phyloP scores from a whole-genome alignment of 345 rosid species.

The Murraya koenigii region DNA sequence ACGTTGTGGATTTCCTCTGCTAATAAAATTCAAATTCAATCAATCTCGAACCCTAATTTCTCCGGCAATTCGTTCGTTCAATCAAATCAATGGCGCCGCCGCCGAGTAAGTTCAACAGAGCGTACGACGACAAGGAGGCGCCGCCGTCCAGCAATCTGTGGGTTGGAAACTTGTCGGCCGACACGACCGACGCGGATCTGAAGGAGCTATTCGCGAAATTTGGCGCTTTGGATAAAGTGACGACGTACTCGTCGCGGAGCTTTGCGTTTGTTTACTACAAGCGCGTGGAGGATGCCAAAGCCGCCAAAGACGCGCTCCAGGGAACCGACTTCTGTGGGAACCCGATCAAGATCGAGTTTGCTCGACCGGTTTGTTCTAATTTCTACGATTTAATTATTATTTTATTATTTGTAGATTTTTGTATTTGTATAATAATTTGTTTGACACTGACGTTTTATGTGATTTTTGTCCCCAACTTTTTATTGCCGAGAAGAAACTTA shows the following conservation, averaged over 20 bases:
- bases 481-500: too few species aligned
- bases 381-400: constrained; percentile 32
- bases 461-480: neutral
- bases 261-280: constrained; percentile 77
- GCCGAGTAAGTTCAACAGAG: constrained; percentile 31
- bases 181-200: constrained; percentile 67
- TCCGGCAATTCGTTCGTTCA: neutral
- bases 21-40: neutral
- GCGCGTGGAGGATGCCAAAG: constrained; percentile 75
- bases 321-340: constrained; percentile 56
- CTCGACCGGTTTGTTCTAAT: constrained; percentile 95
- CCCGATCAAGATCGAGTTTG: constrained; percentile 81
- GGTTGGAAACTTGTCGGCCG: constrained; percentile 70
- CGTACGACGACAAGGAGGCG: constrained; percentile 32
- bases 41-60: neutral
- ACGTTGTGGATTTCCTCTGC: neutral
- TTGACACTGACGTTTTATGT: neutral
- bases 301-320: constrained; percentile 78
- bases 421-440: constrained; percentile 10
- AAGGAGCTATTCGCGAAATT: constrained; percentile 52
- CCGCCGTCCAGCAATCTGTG: constrained; percentile 73
- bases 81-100: constrained; percentile 36
- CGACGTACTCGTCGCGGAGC: constrained; percentile 62
- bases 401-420: constrained; percentile 1
- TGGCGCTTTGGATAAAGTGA: constrained; percentile 71